Percentiles rank a stretch among this genome's conserved stretches.
Evolutionary conservation across 208 protist genomes (phyloP).

Genomic region (Acanthamoeba triangularis): DNA sequence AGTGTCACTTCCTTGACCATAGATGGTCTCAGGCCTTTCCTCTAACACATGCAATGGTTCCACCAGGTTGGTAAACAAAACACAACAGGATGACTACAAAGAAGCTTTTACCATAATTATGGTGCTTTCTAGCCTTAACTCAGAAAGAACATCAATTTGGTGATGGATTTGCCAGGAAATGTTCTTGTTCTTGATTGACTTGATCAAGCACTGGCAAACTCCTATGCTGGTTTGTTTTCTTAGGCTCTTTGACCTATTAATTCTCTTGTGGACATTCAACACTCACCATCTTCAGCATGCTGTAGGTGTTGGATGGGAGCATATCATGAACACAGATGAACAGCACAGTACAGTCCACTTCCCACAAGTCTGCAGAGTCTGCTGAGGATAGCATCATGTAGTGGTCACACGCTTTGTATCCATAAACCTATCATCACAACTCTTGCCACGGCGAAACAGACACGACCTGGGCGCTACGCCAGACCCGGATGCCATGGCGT

Average conservation of each 20-base stretch:
- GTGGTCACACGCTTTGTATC: too few relatives aligned
- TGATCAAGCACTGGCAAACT: neutral
- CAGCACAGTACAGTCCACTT: neutral
- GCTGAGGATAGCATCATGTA: neutral
- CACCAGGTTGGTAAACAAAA: conserved; percentile 4
- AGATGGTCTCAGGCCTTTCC: too few relatives aligned
- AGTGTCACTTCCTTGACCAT: neutral
- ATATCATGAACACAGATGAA: neutral
- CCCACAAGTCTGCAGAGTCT: neutral
- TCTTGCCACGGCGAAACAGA: too few relatives aligned
- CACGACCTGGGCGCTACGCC: too few relatives aligned
- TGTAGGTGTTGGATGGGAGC: too few relatives aligned
- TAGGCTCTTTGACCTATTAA: too few relatives aligned
- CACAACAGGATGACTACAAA: neutral
- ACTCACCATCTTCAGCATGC: neutral
- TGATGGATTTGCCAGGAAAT: conserved; percentile 18
- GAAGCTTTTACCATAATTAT: neutral
- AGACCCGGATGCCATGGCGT: too few relatives aligned
- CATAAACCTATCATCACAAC: too few relatives aligned
- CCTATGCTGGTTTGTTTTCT: neutral
- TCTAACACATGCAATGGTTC: too few relatives aligned
- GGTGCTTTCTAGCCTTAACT: neutral
- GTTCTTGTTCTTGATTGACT: neutral
- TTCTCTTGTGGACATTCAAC: neutral
- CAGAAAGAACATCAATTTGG: too few relatives aligned